phyloP scores from a whole-genome alignment of 176 grass and related monocot genomes.

The Triticum aestivum region IWGSC_CS_RefSeq_v2.1 NC_057812.1:289882326-289882825 shows the following conservation, averaged over 20 bases:
- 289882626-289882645: constrained; percentile 13
- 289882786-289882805: background rate
- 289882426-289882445: background rate
- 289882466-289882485: background rate
- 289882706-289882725: background rate
- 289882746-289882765: background rate
- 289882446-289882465: background rate
- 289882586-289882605: background rate
- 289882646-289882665: background rate
- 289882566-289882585: background rate
- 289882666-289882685: background rate
- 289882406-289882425: background rate
- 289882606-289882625: background rate
- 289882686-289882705: background rate
- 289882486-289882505: background rate
- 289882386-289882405: background rate
- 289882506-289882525: background rate
- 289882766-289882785: background rate
- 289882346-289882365: no score
- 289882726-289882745: background rate
- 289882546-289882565: background rate
- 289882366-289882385: no score
- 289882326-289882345: no score
- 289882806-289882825: background rate
- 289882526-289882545: background rate